Percentiles rank a stretch among this genome's conserved stretches.
These are phyloP conservation scores for Claviceps fusiformis DNA, from an alignment of 2,329 filamentous ascomycete species.

Conservation along the genomic window DNA sequence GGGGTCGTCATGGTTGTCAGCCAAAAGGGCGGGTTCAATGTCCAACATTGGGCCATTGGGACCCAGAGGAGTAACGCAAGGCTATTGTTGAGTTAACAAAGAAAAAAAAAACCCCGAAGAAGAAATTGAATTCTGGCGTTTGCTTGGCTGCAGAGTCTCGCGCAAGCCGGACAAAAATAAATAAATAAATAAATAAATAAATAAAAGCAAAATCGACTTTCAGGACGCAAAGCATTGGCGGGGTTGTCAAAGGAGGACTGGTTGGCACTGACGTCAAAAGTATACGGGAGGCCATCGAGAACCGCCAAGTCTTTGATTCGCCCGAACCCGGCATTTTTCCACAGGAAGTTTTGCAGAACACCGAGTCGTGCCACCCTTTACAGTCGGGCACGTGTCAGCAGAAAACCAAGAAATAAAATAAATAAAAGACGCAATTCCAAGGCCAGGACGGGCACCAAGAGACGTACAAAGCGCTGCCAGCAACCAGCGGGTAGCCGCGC, in stretches of 20 bases:
- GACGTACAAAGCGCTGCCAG: conserved; percentile 7
- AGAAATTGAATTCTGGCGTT: no score
- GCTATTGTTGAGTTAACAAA: conserved; percentile 21
- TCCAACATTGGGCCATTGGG: conserved; percentile 23
- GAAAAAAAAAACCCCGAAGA: no score
- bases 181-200: no score
- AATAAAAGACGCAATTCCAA: neutral
- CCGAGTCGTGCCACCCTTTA: conserved; percentile 44
- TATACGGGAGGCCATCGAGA: conserved; percentile 30
- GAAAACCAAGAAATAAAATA: no score
- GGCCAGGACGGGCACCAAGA: neutral
- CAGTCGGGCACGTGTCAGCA: neutral
- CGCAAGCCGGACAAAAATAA: no score
- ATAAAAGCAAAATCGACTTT: neutral
- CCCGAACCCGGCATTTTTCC: conserved; percentile 51
- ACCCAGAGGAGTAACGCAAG: conserved; percentile 40
- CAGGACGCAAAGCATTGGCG: no score
- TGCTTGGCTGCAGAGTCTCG: neutral
- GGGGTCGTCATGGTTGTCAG: conserved; percentile 25
- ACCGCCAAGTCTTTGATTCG: conserved; percentile 31
- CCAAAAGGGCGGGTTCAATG: conserved; percentile 27
- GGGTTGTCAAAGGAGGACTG: neutral
- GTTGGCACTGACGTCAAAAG: conserved; percentile 30
- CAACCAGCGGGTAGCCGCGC: conserved; percentile 45
- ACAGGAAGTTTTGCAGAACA: conserved; percentile 51